Base-by-base conservation (phyloP, 495 filamentous ascomycete genomes). In the Cudoniella acicularis region DNA sequence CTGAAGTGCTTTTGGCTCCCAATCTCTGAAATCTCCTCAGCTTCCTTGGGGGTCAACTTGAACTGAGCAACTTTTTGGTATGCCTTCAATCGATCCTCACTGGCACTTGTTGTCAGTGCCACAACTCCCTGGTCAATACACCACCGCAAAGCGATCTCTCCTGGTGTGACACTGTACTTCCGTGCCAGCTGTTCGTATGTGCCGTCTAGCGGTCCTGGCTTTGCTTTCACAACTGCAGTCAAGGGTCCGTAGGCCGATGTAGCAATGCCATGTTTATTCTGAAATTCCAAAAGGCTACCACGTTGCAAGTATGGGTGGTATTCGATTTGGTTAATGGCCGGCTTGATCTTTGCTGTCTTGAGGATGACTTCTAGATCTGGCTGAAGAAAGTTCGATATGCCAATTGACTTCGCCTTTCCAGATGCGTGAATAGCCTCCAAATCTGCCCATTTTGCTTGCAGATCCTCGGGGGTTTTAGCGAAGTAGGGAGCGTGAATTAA, bases 241-340 rank as follows among this genome's bases (percentile, higher is more conserved):
- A 96, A 74, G 3, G 89, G 83, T 0, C 71, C 79, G 69, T 93
- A 96, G 26, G 87, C 88, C 2, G 79, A 73, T 0, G 85, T 80
- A 4, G 84, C 85, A 64, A 96, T 94, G 20, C 76, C 75, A 57
- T 90, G 77, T 67, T 82, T 72, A 64, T 82, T 78, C 56, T 87
- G 84, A 71, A 81, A 90, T 3, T 73, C 70, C 3, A 95, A 41
- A 16, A 96, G 77, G n/a, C 73, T 71, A 2, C 74, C 74, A 69
- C 87, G 91, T 70, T 96, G 92, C 36, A 96, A 78, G 69, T 96
- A 96, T 0, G 90, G 87, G 65, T 96, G 89, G 65, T 82, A 93
- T 71, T 96, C 91, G 60, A 96, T 89, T 76, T 96, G 91, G 72
- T 96, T 96, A 64, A 91, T 79, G 1, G 77, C 83, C 0, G 92